Evolutionary conservation across 208 protist species (phyloP), one percentile per base, ranked within the genome.

Genomic region (Leishmania aethiopica): DNA sequence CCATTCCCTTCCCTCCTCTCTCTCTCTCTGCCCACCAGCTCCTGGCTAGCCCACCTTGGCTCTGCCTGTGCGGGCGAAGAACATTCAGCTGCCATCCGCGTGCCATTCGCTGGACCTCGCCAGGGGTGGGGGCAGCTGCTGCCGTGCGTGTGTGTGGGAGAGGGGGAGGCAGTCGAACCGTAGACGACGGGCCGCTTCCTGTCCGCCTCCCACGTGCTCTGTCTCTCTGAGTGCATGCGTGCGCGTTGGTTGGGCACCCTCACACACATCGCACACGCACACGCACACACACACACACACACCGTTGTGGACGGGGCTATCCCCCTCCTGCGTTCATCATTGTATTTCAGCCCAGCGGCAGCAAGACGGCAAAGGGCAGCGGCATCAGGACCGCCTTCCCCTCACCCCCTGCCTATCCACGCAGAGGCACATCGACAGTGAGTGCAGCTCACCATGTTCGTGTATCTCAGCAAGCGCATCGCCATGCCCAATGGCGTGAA

Each of bases 391-490:
- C 13, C 32, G 42, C 42, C 42, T 51, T 28, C 45, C 42, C 40
- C 3, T 32, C 15, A n/a, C 45, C 40, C 69, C 22, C 19, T 32
- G 32, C 28, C 13, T 35, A 67, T 53, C 35, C 40, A 78, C 57
- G 55, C 11, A 78, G 10, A n/a, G 47, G 37, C 57, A 77, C 32
- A 60, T 60, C 1, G 51, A 47, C 51, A 28, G 35, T 25, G 22
- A 64, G 72, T 49, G 67, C 35, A 49, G 25, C 53, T 70, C 53
- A n/a, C 51, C 45, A 99, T 99, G 98, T 99, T 98, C 82, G 89
- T 98, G 5, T 99, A 99, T 84, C 91, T 99, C 47, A 98, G 92
- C 87, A 99, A 99, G 87, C 98, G 98, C 85, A 98, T 99, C 70
- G 96, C 97, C 62, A 99, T 99, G 71, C 98, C 98, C 8, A 99